Evolutionary conservation across 306 rosid genomes (phyloP).

Genomic region (Pyrus communis): DNA sequence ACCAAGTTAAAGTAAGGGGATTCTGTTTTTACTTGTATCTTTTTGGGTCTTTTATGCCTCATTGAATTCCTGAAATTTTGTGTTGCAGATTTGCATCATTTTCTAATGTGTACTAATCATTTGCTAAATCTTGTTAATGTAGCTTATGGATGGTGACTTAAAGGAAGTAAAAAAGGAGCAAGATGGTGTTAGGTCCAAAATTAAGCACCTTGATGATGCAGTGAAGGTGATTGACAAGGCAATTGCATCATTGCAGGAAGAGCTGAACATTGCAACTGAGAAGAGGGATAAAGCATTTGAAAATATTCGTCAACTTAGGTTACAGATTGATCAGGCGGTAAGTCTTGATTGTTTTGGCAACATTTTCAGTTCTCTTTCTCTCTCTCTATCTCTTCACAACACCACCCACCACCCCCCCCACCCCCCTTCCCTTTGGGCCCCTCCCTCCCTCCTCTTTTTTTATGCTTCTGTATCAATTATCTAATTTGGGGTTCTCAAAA

Average conservation of each 20-base stretch:
- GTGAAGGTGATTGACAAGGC: slow-evolving; percentile 49
- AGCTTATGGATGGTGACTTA: slow-evolving; percentile 86
- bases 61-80: background rate
- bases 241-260: slow-evolving; percentile 57
- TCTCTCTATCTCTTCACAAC: background rate
- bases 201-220: slow-evolving; percentile 72
- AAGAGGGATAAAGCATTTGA: slow-evolving; percentile 67
- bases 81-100: background rate
- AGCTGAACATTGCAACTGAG: slow-evolving; percentile 47
- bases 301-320: slow-evolving; percentile 56
- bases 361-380: background rate
- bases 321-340: slow-evolving; percentile 80
- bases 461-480: background rate
- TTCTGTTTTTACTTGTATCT: slow-evolving; percentile 5
- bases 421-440: no score
- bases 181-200: slow-evolving; percentile 61
- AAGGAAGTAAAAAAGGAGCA: slow-evolving; percentile 90
- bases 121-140: slow-evolving; percentile 20
- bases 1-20: slow-evolving; percentile 75
- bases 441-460: background rate
- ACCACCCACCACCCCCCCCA: no score
- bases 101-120: background rate
- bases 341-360: slow-evolving; percentile 8
- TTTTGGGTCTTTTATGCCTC: slow-evolving; percentile 4
- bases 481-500: background rate